Evolutionary conservation across 208 protist species (phyloP).

Genomic region (Naegleria gruberi): DNA sequence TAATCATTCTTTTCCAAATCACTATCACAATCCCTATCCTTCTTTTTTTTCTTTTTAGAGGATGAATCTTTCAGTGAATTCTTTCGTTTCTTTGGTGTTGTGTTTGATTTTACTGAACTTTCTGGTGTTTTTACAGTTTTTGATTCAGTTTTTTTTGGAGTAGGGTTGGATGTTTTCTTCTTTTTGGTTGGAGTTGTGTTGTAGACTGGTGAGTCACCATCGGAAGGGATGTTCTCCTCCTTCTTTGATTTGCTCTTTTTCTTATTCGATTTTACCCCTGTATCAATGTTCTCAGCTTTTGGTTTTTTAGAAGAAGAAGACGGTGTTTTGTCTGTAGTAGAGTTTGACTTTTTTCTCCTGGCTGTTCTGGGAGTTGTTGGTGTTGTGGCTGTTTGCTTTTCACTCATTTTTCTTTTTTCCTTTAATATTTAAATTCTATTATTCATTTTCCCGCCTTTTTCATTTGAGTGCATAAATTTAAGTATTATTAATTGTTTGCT

Average conservation of each 20-base stretch:
- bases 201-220: not conserved
- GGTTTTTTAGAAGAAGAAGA: not conserved
- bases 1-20: not conserved
- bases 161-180: not conserved
- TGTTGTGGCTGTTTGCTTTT: not conserved
- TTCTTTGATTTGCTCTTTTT: not conserved
- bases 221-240: not conserved
- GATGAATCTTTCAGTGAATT: not conserved
- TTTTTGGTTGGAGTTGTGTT: not conserved
- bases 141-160: not conserved
- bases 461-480: too few species aligned
- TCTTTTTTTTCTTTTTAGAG: not conserved
- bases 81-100: not conserved
- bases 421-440: too few species aligned
- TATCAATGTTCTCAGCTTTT: too few species aligned
- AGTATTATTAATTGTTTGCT: too few species aligned
- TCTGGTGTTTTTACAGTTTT: too few species aligned
- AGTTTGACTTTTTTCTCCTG: not conserved
- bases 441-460: too few species aligned
- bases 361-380: not conserved
- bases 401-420: too few species aligned
- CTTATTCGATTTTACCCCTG: not conserved
- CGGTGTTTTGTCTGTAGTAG: not conserved
- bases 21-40: not conserved
- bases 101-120: not conserved